phyloP scores from a whole-genome alignment of 345 rosid species.

The Moringa oleifera region DNA sequence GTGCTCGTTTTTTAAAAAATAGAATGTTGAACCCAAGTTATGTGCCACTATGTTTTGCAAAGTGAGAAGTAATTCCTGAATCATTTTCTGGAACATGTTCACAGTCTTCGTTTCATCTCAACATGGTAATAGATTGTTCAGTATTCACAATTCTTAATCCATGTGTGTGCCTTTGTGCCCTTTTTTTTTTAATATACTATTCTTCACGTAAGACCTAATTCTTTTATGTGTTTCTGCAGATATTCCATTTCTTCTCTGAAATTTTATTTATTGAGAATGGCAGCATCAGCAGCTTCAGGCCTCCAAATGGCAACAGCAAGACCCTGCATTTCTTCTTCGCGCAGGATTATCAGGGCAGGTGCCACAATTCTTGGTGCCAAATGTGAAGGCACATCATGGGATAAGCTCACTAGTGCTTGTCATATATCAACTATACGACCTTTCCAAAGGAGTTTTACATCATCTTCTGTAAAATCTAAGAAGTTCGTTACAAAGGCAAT shows the following conservation, averaged over 20 bases:
- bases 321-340: constrained; percentile 47
- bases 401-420: constrained; percentile 42
- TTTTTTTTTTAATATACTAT: too few species aligned
- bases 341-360: constrained; percentile 36
- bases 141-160: neutral
- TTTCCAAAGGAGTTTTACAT: constrained; percentile 26
- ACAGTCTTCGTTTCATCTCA: too few species aligned
- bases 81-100: neutral
- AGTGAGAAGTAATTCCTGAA: neutral
- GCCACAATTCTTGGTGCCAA: constrained; percentile 30
- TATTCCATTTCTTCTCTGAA: constrained; percentile 13
- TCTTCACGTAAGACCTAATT: neutral
- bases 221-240: constrained; percentile 14
- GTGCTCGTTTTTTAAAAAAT: too few species aligned
- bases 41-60: neutral
- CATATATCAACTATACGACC: constrained; percentile 41
- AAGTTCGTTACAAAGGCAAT: constrained; percentile 51
- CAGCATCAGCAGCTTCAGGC: constrained; percentile 50
- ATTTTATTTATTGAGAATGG: constrained; percentile 41
- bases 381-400: constrained; percentile 40
- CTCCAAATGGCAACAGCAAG: constrained; percentile 50
- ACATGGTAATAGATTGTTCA: neutral
- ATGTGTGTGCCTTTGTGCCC: neutral
- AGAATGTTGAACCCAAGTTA: too few species aligned
- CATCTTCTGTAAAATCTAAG: constrained; percentile 31